Conservation (phyloP, 176 grass and related monocot genomes). For the Carex kokanica region DNA sequence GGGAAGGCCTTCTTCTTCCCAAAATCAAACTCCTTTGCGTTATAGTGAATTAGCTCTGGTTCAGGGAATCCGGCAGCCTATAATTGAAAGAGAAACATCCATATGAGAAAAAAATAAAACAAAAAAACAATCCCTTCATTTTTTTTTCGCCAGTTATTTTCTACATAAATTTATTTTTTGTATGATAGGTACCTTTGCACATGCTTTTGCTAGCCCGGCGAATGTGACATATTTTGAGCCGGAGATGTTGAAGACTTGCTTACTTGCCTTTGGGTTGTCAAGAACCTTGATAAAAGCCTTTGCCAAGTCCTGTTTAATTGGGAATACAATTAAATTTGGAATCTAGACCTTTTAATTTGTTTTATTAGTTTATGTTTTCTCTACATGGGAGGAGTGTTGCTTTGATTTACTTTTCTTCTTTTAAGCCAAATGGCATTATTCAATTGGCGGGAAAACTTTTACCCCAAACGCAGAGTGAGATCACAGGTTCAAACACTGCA, state of each 20-base stretch:
- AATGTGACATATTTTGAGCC: constrained; percentile 94
- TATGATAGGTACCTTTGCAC: constrained; percentile 60
- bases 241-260: constrained; percentile 96
- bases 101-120: not conserved
- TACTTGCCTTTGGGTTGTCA: constrained; percentile 77
- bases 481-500: not conserved
- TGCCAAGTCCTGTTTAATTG: constrained; percentile 60
- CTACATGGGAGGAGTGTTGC: not conserved
- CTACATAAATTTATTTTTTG: not conserved
- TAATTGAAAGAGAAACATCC: constrained; percentile 2
- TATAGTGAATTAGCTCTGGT: constrained; percentile 84
- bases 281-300: constrained; percentile 57
- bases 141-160: not conserved
- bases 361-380: not conserved
- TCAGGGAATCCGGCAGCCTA: constrained; percentile 87
- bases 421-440: not conserved
- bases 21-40: constrained; percentile 92
- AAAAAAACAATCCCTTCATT: not conserved
- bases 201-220: constrained; percentile 81
- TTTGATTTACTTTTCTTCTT: not conserved
- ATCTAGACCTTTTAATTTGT: not conserved
- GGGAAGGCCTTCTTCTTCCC: constrained; percentile 97
- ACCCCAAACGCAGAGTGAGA: not conserved
- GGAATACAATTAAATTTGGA: not conserved
- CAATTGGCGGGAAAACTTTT: not conserved